Conservation (phyloP, 164 flowering plant genomes). For the Kalanchoe fedtschenkoi region DNA sequence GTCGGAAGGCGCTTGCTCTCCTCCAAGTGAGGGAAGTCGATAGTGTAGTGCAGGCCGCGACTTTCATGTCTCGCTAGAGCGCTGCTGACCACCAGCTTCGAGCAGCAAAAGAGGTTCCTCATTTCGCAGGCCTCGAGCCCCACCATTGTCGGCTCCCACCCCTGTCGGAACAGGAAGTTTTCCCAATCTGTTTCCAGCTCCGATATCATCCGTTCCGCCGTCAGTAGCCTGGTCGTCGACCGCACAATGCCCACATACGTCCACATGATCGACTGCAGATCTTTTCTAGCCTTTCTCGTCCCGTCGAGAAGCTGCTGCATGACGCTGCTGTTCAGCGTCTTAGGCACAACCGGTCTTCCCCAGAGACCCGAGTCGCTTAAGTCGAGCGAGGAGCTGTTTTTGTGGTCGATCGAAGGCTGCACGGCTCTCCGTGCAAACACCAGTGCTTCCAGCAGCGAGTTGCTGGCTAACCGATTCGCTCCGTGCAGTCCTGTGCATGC, state of each 20-base stretch:
- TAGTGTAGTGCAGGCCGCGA: conserved; percentile 88
- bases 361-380: conserved; percentile 31
- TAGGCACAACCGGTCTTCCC: conserved; percentile 50
- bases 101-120: conserved; percentile 91
- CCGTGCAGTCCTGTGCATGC: conserved; percentile 99
- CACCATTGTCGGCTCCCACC: conserved; percentile 87
- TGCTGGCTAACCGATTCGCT: conserved; percentile 95
- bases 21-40: conserved; percentile 71
- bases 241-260: conserved; percentile 80
- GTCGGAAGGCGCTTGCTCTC: conserved; percentile 89
- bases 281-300: conserved; percentile 49
- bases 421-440: conserved; percentile 92
- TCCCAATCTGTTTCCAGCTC: conserved; percentile 82
- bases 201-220: conserved; percentile 58
- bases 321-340: conserved; percentile 26
- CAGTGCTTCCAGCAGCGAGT: conserved; percentile 89
- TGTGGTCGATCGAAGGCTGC: conserved; percentile 70
- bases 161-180: conserved; percentile 48
- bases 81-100: conserved; percentile 84
- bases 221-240: conserved; percentile 54
- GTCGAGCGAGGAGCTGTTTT: conserved; percentile 24
- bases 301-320: conserved; percentile 23
- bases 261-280: conserved; percentile 85
- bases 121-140: conserved; percentile 81
- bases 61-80: conserved; percentile 91